phyloP scores from a whole-genome alignment of 1,284 basidiomycete genomes.

The Malassezia pachydermatis region DNA sequence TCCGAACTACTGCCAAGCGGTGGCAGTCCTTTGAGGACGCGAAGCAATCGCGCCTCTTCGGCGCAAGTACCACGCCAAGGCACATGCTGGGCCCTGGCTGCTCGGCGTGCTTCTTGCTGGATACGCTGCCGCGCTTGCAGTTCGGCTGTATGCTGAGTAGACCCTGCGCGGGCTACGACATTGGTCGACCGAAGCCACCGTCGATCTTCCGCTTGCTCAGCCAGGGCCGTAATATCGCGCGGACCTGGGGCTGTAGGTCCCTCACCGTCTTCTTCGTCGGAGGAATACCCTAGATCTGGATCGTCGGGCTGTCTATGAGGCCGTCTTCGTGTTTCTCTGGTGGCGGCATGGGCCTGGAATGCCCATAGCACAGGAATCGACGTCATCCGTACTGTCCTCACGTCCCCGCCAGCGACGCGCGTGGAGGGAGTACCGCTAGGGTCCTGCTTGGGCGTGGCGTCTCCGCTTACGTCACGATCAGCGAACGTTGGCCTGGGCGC shows the following conservation, averaged over 20 bases:
- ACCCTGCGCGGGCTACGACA: slow-evolving; percentile 18
- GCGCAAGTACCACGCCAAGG: slow-evolving; percentile 22
- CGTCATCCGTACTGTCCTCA: background rate
- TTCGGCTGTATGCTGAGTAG: slow-evolving; percentile 16
- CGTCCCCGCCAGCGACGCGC: background rate
- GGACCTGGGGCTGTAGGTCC: background rate
- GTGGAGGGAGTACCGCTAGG: background rate
- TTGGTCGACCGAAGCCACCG: slow-evolving; percentile 17
- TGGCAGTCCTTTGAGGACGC: slow-evolving; percentile 32
- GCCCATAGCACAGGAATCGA: slow-evolving; percentile 11
- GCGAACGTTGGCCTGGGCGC: no score
- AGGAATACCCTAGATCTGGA: slow-evolving; percentile 1
- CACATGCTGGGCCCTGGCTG: slow-evolving; percentile 30
- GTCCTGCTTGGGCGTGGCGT: background rate
- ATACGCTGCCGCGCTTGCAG: slow-evolving; percentile 10
- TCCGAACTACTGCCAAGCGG: slow-evolving; percentile 31
- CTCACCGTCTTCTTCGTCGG: slow-evolving; percentile 7
- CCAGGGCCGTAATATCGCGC: background rate
- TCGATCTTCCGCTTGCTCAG: slow-evolving; percentile 13
- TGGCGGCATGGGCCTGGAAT: slow-evolving; percentile 11
- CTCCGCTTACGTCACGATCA: no score
- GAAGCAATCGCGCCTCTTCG: slow-evolving; percentile 29
- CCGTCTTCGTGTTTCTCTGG: slow-evolving; percentile 6
- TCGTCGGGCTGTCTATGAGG: background rate
- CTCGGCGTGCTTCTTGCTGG: slow-evolving; percentile 12